Evolutionary conservation across 2,329 filamentous ascomycete species (phyloP).

Genomic region (Sporothrix globosa): DNA sequence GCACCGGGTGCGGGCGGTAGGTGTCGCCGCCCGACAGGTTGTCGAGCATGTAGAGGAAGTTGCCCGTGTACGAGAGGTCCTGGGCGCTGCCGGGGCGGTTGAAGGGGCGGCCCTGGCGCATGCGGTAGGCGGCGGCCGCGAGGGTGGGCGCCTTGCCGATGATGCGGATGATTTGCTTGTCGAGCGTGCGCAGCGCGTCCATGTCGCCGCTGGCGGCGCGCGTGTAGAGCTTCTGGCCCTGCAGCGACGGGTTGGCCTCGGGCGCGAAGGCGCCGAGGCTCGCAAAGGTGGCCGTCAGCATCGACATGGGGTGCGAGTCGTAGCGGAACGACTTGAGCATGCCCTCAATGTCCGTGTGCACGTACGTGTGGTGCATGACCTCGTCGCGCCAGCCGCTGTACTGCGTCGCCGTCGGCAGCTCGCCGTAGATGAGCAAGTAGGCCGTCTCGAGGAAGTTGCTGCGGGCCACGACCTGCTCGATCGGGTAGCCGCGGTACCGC

Average conservation of each 20-base stretch:
- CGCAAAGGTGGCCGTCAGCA: constrained; percentile 55
- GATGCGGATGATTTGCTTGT: constrained; percentile 57
- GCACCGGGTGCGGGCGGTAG: constrained; percentile 53
- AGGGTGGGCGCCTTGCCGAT: constrained; percentile 57
- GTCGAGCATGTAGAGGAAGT: constrained; percentile 59
- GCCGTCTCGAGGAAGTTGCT: constrained; percentile 55
- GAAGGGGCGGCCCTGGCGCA: constrained; percentile 56
- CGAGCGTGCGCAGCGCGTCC: constrained; percentile 49
- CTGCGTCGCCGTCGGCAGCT: constrained; percentile 51
- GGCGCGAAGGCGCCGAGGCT: constrained; percentile 55
- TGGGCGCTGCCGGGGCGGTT: constrained; percentile 49
- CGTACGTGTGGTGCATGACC: constrained; percentile 56
- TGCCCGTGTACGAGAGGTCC: constrained; percentile 57
- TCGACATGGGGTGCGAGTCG: constrained; percentile 58
- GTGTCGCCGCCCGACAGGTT: constrained; percentile 51
- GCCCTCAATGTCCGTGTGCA: constrained; percentile 54
- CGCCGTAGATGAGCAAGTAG: constrained; percentile 56
- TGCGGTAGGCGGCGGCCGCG: constrained; percentile 56
- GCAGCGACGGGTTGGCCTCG: constrained; percentile 55
- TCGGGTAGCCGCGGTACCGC: constrained; percentile 57
- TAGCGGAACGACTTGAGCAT: constrained; percentile 57
- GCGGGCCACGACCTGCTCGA: constrained; percentile 55
- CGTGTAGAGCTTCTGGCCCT: constrained; percentile 55
- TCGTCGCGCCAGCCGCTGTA: constrained; percentile 50
- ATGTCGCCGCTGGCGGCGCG: constrained; percentile 49